phyloP scores from a whole-genome alignment of 768 basidiomycete species.

The Hypsizygus marmoreus region DNA sequence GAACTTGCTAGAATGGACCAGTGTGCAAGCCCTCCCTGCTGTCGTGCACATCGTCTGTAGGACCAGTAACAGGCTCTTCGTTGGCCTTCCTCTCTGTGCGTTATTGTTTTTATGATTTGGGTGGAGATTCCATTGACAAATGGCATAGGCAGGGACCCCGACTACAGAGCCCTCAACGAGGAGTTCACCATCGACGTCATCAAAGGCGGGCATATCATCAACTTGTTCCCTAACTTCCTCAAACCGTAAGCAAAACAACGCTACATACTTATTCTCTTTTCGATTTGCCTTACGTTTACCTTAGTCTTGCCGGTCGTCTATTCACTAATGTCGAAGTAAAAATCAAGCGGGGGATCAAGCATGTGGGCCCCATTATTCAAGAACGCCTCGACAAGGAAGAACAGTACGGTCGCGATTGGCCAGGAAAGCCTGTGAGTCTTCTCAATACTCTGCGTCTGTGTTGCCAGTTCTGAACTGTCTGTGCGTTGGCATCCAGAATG shows the following conservation, averaged over 20 bases:
- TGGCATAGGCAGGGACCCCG: constrained; percentile 33
- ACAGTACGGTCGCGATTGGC: constrained; percentile 29
- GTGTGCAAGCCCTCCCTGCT: constrained; percentile 25
- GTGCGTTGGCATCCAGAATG: constrained; percentile 43
- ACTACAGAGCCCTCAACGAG: constrained; percentile 31
- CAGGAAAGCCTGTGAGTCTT: constrained; percentile 31
- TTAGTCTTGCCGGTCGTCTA: constrained; percentile 21
- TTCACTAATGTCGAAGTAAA: constrained; percentile 23
- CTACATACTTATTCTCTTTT: constrained; percentile 13
- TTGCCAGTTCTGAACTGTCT: background rate
- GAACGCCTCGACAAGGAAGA: constrained; percentile 31
- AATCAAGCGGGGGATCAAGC: constrained; percentile 23
- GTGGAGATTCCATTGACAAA: background rate
- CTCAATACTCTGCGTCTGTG: background rate
- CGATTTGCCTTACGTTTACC: constrained; percentile 13
- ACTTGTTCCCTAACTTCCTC: constrained; percentile 36
- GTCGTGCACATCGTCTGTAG: constrained; percentile 37
- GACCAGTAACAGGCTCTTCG: constrained; percentile 44
- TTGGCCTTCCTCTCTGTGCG: constrained; percentile 36
- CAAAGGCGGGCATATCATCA: constrained; percentile 26
- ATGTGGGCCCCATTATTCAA: constrained; percentile 32
- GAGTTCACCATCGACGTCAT: constrained; percentile 35
- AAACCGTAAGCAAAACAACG: constrained; percentile 35
- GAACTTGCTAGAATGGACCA: constrained; percentile 35
- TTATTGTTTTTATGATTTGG: constrained; percentile 28